These are phyloP conservation scores for Aphanomyces stellatus DNA, from an alignment of 352 stramenopile genomes.

Conservation along the genomic window DNA sequence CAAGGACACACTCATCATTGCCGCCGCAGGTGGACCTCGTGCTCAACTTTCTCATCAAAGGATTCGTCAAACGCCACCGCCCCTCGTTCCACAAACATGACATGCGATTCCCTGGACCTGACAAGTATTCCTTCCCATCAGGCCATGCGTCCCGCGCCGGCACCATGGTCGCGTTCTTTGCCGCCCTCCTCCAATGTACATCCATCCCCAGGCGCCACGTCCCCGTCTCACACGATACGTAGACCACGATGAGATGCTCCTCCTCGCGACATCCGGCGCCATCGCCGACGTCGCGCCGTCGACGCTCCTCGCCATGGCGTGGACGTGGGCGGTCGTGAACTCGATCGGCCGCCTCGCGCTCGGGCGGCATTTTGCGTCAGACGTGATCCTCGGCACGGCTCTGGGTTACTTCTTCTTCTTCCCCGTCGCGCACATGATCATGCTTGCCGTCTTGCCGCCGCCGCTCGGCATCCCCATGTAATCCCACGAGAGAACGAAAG, in stretches of 20 bases:
- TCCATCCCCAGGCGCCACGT: background rate
- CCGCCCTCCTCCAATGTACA: slow-evolving; percentile 45
- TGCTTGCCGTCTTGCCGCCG: slow-evolving; percentile 19
- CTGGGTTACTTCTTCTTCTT: slow-evolving; percentile 58
- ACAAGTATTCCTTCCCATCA: slow-evolving; percentile 82
- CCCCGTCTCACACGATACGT: background rate
- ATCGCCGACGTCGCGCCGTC: background rate
- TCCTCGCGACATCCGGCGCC: background rate
- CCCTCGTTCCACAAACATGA: slow-evolving; percentile 68
- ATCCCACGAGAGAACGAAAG: background rate
- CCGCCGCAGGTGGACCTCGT: slow-evolving; percentile 52
- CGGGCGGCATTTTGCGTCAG: slow-evolving; percentile 73
- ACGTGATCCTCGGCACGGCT: slow-evolving; percentile 50
- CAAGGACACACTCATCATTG: background rate
- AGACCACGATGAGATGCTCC: slow-evolving; percentile 2
- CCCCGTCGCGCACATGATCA: slow-evolving; percentile 35
- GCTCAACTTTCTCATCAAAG: slow-evolving; percentile 69
- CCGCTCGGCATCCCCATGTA: background rate
- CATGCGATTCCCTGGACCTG: slow-evolving; percentile 63
- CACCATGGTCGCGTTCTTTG: slow-evolving; percentile 53
- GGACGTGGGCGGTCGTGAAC: slow-evolving; percentile 55
- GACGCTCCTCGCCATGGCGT: background rate
- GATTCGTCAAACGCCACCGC: slow-evolving; percentile 55
- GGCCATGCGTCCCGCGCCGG: slow-evolving; percentile 71
- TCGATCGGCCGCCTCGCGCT: slow-evolving; percentile 74